Evolutionary conservation across 2,329 filamentous ascomycete genomes (phyloP).

Genomic region (Harringtonia aguacate): DNA sequence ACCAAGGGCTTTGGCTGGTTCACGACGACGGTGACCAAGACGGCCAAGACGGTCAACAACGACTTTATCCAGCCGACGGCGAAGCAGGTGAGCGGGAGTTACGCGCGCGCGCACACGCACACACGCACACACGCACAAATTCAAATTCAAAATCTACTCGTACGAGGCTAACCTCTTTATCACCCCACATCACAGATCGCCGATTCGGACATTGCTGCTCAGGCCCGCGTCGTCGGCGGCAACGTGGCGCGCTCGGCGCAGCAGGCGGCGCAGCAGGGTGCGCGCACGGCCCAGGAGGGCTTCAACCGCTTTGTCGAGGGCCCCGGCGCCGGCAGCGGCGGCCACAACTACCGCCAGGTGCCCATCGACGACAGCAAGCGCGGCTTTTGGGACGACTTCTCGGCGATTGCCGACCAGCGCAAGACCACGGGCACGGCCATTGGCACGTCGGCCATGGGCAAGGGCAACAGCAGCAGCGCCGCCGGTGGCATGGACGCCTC

Average conservation of each 20-base stretch:
- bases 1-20: constrained; percentile 96
- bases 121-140: too few species aligned
- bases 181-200: constrained; percentile 50
- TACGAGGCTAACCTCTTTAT: too few species aligned
- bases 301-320: constrained; percentile 87
- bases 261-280: constrained; percentile 59
- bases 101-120: too few species aligned
- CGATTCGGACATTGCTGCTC: constrained; percentile 65
- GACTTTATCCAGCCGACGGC: constrained; percentile 89
- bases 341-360: constrained; percentile 21
- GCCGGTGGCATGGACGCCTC: constrained; percentile 7
- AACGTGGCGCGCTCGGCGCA: constrained; percentile 57
- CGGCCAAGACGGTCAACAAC: constrained; percentile 84
- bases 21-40: constrained; percentile 74
- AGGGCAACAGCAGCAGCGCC: constrained; percentile 27
- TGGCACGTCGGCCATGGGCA: constrained; percentile 50
- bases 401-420: constrained; percentile 51
- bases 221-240: constrained; percentile 50
- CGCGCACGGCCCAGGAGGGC: constrained; percentile 64
- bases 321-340: constrained; percentile 22
- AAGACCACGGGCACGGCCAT: constrained; percentile 34
- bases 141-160: too few species aligned
- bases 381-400: constrained; percentile 90
- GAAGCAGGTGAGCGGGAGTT: constrained; percentile 61
- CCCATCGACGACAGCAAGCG: constrained; percentile 55